Evolutionary conservation across 257 asterid genomes (phyloP), one percentile per base, ranked within the genome.

Genomic region (Penstemon barbatus): DNA sequence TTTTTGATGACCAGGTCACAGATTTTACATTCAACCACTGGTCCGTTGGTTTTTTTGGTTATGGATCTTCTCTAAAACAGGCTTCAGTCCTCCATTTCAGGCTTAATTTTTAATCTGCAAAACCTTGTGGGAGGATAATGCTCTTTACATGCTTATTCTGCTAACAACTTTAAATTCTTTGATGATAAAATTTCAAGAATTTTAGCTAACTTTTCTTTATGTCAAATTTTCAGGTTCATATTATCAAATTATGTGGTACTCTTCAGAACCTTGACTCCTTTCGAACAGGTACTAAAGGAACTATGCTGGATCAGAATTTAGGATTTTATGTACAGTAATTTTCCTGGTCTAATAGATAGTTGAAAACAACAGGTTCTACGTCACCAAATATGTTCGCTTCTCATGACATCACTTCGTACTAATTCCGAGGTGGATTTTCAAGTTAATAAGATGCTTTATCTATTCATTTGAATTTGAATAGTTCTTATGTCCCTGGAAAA

Each of bases 381-480:
- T 53, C 90, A 76, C 78, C 91, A 89, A 77, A 84, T 91, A 75
- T 94, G 97, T 79, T 94, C 99, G 71, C 95, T 94, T 72, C 96
- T 94, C 68, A 94, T 94, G 99, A 94, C 97, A 56, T 94, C 99
- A 61, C 96, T 94, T 57, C 96, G 99, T 53, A 91, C 95, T 6
- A 92, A 94, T 71, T 83, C 99, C 51, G 99, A 94, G 99, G 99
- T 94, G 72, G 66, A 60, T 61, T 74, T 51, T 62, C 65, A 59
- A 60, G 49, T 66, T 18, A 42, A 69, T 73, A 61, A 53, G 57
- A 49, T 66, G 56, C 64, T 61, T 52, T 65, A 56, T 58, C 40
- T 39, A 44, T 52, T 61, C 57, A 71, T 70, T 57, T 41, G 45
- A 59, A 42, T 40, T 61, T 67, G 63, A 61, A 41, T 53, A 64